Conservation (phyloP, 176 grass and related monocot genomes). For the Bolboschoenus planiculmis region DNA sequence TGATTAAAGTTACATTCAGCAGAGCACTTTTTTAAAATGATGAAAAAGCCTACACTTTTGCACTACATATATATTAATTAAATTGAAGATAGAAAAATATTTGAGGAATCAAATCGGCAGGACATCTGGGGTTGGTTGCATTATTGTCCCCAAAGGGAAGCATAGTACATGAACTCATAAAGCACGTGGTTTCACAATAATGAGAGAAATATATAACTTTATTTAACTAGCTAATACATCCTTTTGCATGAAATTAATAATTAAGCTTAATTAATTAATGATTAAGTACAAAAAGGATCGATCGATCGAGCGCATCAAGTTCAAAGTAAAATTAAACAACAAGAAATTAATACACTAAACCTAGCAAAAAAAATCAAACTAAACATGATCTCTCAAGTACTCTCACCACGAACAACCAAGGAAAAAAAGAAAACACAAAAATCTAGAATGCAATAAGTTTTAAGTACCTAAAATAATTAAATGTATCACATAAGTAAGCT, state of each 20-base stretch:
- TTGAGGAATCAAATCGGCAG: background rate
- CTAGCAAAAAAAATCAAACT: background rate
- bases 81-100: background rate
- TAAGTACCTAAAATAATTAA: conserved; percentile 25
- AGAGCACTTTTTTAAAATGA: background rate
- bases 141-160: background rate
- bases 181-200: background rate
- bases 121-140: background rate
- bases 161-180: background rate
- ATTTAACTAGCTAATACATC: background rate
- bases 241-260: background rate
- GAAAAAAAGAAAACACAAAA: background rate
- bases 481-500: conserved; percentile 69
- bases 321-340: background rate
- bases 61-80: background rate
- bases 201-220: background rate
- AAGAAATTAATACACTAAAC: background rate
- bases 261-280: background rate
- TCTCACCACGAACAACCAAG: background rate
- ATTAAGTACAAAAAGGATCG: conserved; percentile 40
- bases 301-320: conserved; percentile 1
- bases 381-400: background rate
- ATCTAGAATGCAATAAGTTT: background rate
- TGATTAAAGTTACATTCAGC: background rate
- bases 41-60: background rate